Conservation (phyloP, 805 yeast species). For the Candida qinlingensis region DNA sequence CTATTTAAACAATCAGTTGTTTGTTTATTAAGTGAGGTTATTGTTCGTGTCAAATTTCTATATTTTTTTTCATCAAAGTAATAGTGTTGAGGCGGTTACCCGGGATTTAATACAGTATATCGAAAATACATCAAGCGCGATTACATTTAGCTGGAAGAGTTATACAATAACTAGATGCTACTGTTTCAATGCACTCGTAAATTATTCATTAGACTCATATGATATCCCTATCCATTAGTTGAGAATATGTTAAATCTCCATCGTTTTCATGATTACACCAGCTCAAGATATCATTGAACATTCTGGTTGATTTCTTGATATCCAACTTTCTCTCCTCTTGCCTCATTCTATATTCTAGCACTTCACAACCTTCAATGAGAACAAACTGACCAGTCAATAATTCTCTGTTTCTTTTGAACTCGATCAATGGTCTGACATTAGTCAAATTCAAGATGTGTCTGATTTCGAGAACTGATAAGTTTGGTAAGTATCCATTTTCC, state of each 20-base stretch:
- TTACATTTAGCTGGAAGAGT: no score
- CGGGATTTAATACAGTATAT: neutral
- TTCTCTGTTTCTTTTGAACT: slow-evolving; percentile 45
- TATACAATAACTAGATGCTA: neutral
- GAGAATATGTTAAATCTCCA: slow-evolving; percentile 21
- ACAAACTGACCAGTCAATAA: slow-evolving; percentile 31
- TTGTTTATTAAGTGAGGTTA: neutral
- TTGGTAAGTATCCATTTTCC: slow-evolving; percentile 42
- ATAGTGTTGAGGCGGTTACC: neutral
- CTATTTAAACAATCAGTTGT: neutral
- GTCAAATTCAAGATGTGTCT: slow-evolving; percentile 55
- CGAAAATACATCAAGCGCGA: neutral
- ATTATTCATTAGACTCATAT: neutral
- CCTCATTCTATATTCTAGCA: slow-evolving; percentile 51
- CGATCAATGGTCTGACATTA: slow-evolving; percentile 59
- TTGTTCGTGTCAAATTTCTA: neutral
- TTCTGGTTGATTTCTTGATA: slow-evolving; percentile 46
- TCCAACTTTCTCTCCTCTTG: slow-evolving; percentile 58
- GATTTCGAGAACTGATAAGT: slow-evolving; percentile 70
- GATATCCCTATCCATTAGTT: neutral
- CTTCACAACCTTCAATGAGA: slow-evolving; percentile 75
- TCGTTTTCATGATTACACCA: slow-evolving; percentile 55
- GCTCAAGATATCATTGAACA: slow-evolving; percentile 55
- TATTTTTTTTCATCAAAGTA: no score
- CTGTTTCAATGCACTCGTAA: neutral